Evolutionary conservation across 2,329 filamentous ascomycete genomes (phyloP).

Genomic region (Cordyceps pruinosa): DNA sequence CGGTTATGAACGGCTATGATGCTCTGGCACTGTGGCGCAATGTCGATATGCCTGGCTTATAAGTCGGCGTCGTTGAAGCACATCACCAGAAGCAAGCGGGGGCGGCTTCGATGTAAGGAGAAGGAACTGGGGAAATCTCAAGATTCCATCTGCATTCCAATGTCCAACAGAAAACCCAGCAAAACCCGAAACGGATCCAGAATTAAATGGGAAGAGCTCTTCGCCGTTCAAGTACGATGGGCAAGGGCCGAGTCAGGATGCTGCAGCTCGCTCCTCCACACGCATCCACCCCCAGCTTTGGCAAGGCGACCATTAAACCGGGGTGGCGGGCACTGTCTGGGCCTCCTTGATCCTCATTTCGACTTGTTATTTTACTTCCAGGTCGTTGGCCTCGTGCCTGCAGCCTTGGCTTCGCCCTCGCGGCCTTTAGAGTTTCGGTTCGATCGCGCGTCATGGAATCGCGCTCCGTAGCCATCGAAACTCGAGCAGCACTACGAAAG

Average conservation of each 20-base stretch:
- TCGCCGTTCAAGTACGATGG: not conserved
- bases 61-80: not conserved
- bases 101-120: not conserved
- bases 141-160: not conserved
- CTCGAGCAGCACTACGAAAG: not conserved
- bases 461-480: not conserved
- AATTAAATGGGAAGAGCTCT: not conserved
- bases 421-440: not conserved
- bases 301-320: not conserved
- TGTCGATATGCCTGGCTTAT: not conserved
- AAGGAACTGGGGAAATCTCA: not conserved
- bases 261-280: not conserved
- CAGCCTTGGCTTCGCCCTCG: too few relatives aligned
- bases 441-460: not conserved
- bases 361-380: not conserved
- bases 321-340: not conserved
- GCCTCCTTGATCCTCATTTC: not conserved
- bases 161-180: not conserved
- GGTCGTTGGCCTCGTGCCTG: not conserved
- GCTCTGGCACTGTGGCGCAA: not conserved
- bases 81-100: not conserved
- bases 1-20: not conserved
- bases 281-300: slow-evolving; percentile 7
- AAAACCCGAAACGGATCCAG: not conserved
- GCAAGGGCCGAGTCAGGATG: not conserved